Conservation (phyloP, 805 yeast species). For the Priceomyces fermenticarens region DNA sequence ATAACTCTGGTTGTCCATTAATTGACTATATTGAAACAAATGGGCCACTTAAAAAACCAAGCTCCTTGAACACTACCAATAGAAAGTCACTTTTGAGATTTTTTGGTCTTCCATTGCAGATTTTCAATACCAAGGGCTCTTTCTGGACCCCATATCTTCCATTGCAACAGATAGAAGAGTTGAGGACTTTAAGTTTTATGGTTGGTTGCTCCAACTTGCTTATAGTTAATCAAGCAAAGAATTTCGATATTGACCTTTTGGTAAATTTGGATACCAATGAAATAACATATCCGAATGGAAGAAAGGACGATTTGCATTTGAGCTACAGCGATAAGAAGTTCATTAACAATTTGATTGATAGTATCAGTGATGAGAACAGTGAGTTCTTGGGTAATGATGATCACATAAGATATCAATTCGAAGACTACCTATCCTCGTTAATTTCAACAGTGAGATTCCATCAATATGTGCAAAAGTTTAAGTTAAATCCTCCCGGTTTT, state of each 20-base stretch:
- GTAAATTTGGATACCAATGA: conserved; percentile 65
- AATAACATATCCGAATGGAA: conserved; percentile 41
- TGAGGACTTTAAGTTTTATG: conserved; percentile 64
- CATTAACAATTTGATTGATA: conserved; percentile 53
- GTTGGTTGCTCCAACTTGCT: conserved; percentile 89
- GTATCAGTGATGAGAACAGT: conserved; percentile 41
- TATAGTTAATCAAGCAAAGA: conserved; percentile 59
- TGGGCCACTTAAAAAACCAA: conserved; percentile 51
- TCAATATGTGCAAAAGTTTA: conserved; percentile 46
- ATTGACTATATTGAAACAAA: conserved; percentile 52
- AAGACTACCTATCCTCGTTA: conserved; percentile 80
- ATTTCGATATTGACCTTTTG: conserved; percentile 63
- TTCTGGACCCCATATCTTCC: conserved; percentile 94
- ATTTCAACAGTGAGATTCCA: conserved; percentile 69
- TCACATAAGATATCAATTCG: conserved; percentile 81
- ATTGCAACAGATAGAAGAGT: conserved; percentile 80
- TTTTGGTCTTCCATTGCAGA: conserved; percentile 82
- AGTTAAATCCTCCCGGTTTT: conserved; percentile 43
- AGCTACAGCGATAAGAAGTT: conserved; percentile 64
- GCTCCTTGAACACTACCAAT: conserved; percentile 72
- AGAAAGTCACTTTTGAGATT: conserved; percentile 72
- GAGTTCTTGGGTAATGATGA: conserved; percentile 60
- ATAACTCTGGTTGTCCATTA: conserved; percentile 77
- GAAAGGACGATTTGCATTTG: conserved; percentile 29
- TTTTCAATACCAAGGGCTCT: conserved; percentile 79